Evolutionary conservation across 305 asterid genomes (phyloP), one percentile per base, ranked within the genome.

Genomic region (Striga hermonthica): DNA sequence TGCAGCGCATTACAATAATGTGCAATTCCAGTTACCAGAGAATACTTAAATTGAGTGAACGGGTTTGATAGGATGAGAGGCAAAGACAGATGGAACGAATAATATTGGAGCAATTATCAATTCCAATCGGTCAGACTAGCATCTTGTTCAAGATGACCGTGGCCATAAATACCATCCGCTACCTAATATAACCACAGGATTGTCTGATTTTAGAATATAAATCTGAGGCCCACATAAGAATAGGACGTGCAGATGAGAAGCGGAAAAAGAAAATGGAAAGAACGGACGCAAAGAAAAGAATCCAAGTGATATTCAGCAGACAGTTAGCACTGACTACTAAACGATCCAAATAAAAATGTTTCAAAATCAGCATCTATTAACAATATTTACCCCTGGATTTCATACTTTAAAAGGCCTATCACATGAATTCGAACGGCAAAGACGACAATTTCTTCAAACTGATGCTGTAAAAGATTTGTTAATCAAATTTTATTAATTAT

Each of bases 361-460:
- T 12, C 62, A 43, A 47, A 65, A 59, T 12, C 34, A 56, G 37
- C 28, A 44, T 49, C 12, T 12, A 62, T 56, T 38, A 56, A 54
- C 22, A 76, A 60, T 50, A 65, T 68, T 60, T 50, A 31, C 52
- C 60, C 22, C 38, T 31, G 45, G 57, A 38, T 71, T 66, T 35
- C 47, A 12, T 47, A 64, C 41, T 55, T 64, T 55, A 12, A 11
- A 43, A 52, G 35, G 54, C 49, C 12, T 7, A 12, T 58, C 49
- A 47, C 71, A 58, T 58, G 15, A 58, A 74, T 41, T 68, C 11
- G 49, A 63, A 64, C 60, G 14, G 39, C 14, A 8, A 0, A 48
- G 14, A 34, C 3, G 54, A 11, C 65, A 69, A 47, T 41, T 54
- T 43, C 67, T 67, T 6, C 40, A 44, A 34, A 40, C 63, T 8